A percentile compares a stretch with the other conserved stretches of the same genome.
Evolutionary conservation across 2,329 filamentous ascomycete genomes (phyloP).

Genomic region (Aspergillus pseudoterreus): DNA sequence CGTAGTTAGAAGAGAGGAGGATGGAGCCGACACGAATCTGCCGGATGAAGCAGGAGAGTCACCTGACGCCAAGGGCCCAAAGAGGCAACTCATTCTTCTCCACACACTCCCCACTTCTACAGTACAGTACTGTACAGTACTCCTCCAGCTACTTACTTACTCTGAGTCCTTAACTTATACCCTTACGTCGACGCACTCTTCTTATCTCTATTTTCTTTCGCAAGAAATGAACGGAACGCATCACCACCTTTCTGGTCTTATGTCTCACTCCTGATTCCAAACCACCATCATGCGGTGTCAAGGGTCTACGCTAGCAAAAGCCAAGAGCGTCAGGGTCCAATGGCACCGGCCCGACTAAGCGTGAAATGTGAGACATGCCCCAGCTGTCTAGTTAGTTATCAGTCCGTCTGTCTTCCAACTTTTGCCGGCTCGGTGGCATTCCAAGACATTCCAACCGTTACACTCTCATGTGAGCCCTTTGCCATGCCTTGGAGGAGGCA

Average conservation of each 20-base stretch:
- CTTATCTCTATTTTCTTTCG: not conserved
- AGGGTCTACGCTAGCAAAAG: constrained; percentile 19
- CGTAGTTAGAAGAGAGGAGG: not conserved
- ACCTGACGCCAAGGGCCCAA: constrained; percentile 4
- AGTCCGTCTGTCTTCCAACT: not conserved
- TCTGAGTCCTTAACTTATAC: not conserved
- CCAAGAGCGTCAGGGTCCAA: constrained; percentile 14
- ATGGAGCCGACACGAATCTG: constrained; percentile 2
- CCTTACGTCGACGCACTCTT: not conserved
- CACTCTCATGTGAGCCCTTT: constrained; percentile 13
- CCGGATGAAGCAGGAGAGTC: not conserved
- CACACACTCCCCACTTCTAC: not conserved
- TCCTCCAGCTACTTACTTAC: not conserved
- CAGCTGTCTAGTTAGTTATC: not conserved
- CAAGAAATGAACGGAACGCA: not conserved
- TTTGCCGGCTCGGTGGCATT: constrained; percentile 1
- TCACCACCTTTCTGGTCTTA: not conserved
- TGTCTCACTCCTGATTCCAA: not conserved
- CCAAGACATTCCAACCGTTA: constrained; percentile 10
- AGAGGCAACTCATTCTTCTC: not conserved
- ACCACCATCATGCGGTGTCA: not conserved
- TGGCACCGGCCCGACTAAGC: not conserved
- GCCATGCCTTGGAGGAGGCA: not conserved
- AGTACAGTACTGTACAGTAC: not conserved
- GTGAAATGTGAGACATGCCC: constrained; percentile 12